Conservation (phyloP, 768 basidiomycete genomes). For the Lactarius hatsudake region DNA sequence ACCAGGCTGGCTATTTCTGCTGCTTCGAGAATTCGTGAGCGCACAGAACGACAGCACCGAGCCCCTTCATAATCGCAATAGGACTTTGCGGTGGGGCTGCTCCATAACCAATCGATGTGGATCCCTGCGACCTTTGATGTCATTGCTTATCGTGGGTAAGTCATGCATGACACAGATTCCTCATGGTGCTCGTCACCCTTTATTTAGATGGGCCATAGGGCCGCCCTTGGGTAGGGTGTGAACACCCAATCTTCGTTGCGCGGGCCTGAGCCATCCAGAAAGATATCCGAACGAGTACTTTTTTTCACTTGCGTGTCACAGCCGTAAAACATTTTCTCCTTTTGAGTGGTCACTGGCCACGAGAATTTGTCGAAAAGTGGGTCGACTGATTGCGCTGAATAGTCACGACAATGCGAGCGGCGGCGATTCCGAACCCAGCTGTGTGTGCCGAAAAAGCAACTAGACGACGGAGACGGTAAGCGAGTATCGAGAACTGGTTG, state of each 20-base stretch:
- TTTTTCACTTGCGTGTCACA: neutral
- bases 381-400: neutral
- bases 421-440: neutral
- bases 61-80: neutral
- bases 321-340: neutral
- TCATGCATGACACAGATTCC: conserved; percentile 7
- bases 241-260: neutral
- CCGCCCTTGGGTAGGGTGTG: neutral
- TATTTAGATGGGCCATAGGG: neutral
- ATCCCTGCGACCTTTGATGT: conserved; percentile 10
- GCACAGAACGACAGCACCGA: neutral
- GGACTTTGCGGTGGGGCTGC: conserved; percentile 23
- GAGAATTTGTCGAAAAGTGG: neutral
- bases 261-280: neutral
- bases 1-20: neutral
- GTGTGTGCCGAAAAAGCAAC: neutral
- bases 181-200: neutral
- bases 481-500: neutral
- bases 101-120: neutral
- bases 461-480: conserved; percentile 7
- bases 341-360: neutral
- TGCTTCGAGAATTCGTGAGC: conserved; percentile 12
- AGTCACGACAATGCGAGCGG: neutral
- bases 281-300: neutral
- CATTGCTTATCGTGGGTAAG: conserved; percentile 7